Conservation (phyloP, 257 asterid genomes). For the Solanum pennellii region DNA sequence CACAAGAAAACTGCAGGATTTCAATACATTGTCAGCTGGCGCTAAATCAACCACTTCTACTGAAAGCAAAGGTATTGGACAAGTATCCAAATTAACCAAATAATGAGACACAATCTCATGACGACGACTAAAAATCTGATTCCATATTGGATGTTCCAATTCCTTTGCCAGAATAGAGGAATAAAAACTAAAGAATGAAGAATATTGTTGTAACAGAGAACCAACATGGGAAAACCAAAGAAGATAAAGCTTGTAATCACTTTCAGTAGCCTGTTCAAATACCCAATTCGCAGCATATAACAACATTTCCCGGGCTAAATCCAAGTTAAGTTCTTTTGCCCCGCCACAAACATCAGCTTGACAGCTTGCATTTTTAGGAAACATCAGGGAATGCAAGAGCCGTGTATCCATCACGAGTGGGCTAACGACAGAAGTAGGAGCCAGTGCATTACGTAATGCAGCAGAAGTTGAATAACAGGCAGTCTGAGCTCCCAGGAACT, state of each 20-base stretch:
- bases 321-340: conserved; percentile 23
- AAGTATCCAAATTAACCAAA: conserved; percentile 8
- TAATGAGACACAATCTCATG: conserved; percentile 24
- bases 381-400: conserved; percentile 26
- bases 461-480: conserved; percentile 23
- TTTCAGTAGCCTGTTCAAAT: conserved; percentile 70
- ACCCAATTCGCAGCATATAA: conserved; percentile 85
- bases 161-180: conserved; percentile 37
- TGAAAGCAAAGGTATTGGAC: conserved; percentile 49
- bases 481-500: conserved; percentile 50
- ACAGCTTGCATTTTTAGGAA: conserved; percentile 26
- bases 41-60: conserved; percentile 24
- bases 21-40: conserved; percentile 22
- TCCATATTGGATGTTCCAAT: conserved; percentile 70
- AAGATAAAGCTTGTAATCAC: conserved; percentile 58
- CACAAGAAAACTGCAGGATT: conserved; percentile 23
- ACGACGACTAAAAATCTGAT: conserved; percentile 30
- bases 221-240: conserved; percentile 68
- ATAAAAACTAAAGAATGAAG: conserved; percentile 36
- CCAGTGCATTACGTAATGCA: conserved; percentile 18
- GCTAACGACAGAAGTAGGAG: conserved; percentile 17
- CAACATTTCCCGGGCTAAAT: conserved; percentile 38
- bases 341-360: conserved; percentile 6
- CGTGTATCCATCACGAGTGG: conserved; percentile 39
- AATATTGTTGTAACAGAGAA: conserved; percentile 35